Evolutionary conservation across 1,139 yeast genomes (phyloP), one percentile per base, ranked within the genome.

Genomic region (Zygotorulaspora mrakii): DNA sequence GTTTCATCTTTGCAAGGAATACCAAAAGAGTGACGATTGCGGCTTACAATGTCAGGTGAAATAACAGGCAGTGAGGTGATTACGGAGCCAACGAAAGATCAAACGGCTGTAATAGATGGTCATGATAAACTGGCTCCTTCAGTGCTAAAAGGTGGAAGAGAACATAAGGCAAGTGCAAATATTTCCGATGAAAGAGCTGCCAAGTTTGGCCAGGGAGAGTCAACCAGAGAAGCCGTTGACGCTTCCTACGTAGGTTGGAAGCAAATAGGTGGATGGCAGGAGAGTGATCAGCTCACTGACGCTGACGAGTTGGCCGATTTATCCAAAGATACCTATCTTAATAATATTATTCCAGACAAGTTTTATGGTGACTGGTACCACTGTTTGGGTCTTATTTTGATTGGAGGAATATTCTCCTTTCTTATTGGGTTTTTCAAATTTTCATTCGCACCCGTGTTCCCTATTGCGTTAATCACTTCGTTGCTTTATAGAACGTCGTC

Each of bases 361-460:
- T 74, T 77, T 9, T 86, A 83, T 54, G 98, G 98, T 40, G 96
- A 91, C 57, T 91, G 98, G 97, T 91, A 82, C 60, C 98, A 91
- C 61, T 82, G 83, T 47, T 80, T 83, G 11, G 96, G 76, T 0
- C 72, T 77, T 33, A 68, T 87, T 48, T 66, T 82, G 20, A 64
- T 73, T 5, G 85, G 84, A 2, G 88, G 82, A 0, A 58, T 82
- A 10, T 61, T 82, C 14, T 84, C 95, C 2, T 89, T 94, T 82
- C 49, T 81, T 6, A 61, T 85, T 33, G 98, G 97, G 11, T 76
- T 82, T 67, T 76, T 84, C 47, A 73, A 79, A 37, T 82, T 88
- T 53, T 77, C 88, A 5, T 59, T 89, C 42, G 94, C 94, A 3
- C 87, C 95, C 43, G 76, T 88, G 35, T 84, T 87, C 57, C 71